phyloP scores from a whole-genome alignment of 169 alveolate species.

The Plasmodium chabaudi region DNA sequence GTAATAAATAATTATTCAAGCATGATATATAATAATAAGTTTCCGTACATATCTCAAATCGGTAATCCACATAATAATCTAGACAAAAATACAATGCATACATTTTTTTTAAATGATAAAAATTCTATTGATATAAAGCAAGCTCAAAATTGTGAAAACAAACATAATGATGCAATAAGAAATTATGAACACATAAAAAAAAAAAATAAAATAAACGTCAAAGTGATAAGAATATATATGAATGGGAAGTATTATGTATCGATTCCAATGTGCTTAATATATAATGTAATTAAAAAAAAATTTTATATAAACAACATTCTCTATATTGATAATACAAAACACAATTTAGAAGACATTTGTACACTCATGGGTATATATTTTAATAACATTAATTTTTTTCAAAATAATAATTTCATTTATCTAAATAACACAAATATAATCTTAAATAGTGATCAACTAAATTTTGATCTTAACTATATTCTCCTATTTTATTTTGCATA shows the following conservation, averaged over 20 bases:
- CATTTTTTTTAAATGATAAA: background rate
- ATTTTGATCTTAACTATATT: slow-evolving; percentile 52
- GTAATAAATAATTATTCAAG: background rate
- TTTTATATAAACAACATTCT: slow-evolving; percentile 34
- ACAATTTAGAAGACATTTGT: slow-evolving; percentile 5
- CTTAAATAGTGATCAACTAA: slow-evolving; percentile 43
- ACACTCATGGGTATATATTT: slow-evolving; percentile 27
- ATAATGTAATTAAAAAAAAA: slow-evolving; percentile 41
- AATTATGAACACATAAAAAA: background rate
- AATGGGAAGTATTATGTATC: slow-evolving; percentile 62
- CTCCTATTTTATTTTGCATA: slow-evolving; percentile 45
- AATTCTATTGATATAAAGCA: background rate
- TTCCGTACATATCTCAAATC: slow-evolving; percentile 1
- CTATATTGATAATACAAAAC: slow-evolving; percentile 32
- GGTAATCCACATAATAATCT: background rate
- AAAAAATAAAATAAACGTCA: slow-evolving; percentile 27
- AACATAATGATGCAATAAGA: background rate
- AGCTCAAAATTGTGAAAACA: background rate
- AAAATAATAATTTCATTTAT: slow-evolving; percentile 24
- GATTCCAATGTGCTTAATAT: slow-evolving; percentile 39
- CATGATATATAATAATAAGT: background rate
- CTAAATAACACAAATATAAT: slow-evolving; percentile 51
- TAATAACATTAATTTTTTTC: slow-evolving; percentile 27
- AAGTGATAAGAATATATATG: slow-evolving; percentile 22
- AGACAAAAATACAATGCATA: background rate